Evolutionary conservation across 2,329 filamentous ascomycete genomes (phyloP).

Genomic region (Sporothrix phasma): DNA sequence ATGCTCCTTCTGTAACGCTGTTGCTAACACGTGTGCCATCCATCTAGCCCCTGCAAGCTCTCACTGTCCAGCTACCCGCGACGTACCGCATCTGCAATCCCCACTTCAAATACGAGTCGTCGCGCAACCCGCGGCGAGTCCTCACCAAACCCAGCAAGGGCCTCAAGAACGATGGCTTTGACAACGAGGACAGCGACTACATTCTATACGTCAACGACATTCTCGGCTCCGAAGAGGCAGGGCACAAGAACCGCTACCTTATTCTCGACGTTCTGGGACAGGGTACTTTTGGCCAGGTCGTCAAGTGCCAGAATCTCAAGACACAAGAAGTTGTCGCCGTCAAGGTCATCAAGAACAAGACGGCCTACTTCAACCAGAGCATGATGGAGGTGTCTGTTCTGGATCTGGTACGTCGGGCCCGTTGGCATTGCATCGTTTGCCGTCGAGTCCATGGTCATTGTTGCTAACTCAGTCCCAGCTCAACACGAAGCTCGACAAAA

Average conservation of each 20-base stretch:
- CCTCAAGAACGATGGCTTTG: slow-evolving; percentile 95
- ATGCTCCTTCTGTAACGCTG: slow-evolving; percentile 9
- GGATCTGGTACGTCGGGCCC: slow-evolving; percentile 57
- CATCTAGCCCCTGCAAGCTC: slow-evolving; percentile 75
- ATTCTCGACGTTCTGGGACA: slow-evolving; percentile 96
- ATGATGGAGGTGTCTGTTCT: slow-evolving; percentile 99
- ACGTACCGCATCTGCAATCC: slow-evolving; percentile 99
- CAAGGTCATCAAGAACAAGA: slow-evolving; percentile 98
- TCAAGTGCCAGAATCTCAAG: slow-evolving; percentile 97
- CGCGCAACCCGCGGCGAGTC: slow-evolving; percentile 87
- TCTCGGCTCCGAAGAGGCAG: slow-evolving; percentile 90
- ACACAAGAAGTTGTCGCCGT: slow-evolving; percentile 97
- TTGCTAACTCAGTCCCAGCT: slow-evolving; percentile 44
- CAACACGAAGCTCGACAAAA: slow-evolving; percentile 98
- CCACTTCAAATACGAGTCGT: slow-evolving; percentile 96
- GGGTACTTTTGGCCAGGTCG: slow-evolving; percentile 95
- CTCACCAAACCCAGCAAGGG: slow-evolving; percentile 98
- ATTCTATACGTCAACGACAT: slow-evolving; percentile 99
- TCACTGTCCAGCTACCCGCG: slow-evolving; percentile 84
- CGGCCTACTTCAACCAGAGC: slow-evolving; percentile 98
- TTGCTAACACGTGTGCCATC: not conserved
- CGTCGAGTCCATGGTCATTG: too few species aligned
- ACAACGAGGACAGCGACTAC: slow-evolving; percentile 98
- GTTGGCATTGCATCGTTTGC: too few species aligned
- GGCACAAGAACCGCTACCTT: slow-evolving; percentile 95